These are phyloP conservation scores for Phylloporus sp. DNA, from an alignment of 1,284 basidiomycete genomes.

Conservation along the genomic window DNA sequence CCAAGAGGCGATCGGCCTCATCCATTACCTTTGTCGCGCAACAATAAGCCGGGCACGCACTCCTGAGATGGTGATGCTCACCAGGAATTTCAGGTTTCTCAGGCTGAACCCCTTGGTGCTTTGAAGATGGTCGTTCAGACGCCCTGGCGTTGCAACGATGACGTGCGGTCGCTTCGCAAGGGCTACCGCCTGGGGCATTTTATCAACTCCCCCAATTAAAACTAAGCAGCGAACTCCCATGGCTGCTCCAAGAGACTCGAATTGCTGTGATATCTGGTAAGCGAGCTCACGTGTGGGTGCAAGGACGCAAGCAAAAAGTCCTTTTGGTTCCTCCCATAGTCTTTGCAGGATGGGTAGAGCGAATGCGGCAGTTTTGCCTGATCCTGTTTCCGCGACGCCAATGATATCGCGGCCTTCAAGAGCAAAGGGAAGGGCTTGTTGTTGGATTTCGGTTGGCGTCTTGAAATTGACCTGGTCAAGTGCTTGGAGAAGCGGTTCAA, in stretches of 20 bases:
- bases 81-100: constrained; percentile 87
- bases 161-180: constrained; percentile 95
- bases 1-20: constrained; percentile 95
- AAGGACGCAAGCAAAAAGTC: constrained; percentile 92
- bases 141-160: constrained; percentile 96
- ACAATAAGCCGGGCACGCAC: constrained; percentile 9
- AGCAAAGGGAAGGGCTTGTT: constrained; percentile 88
- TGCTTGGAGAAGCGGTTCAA: constrained; percentile 88
- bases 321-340: constrained; percentile 95
- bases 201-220: constrained; percentile 96
- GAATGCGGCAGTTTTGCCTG: constrained; percentile 98
- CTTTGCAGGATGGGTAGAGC: constrained; percentile 96
- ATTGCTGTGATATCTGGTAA: constrained; percentile 98
- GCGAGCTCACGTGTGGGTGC: constrained; percentile 98
- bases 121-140: constrained; percentile 94
- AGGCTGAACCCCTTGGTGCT: constrained; percentile 98
- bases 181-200: constrained; percentile 91
- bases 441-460: constrained; percentile 92
- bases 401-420: constrained; percentile 94
- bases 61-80: constrained; percentile 38
- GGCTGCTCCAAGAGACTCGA: constrained; percentile 90
- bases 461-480: constrained; percentile 86
- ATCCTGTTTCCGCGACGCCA: constrained; percentile 96
- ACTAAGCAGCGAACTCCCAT: constrained; percentile 93
- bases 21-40: constrained; percentile 77